Base-by-base conservation (phyloP, 2,329 filamentous ascomycete species). In the Apiospora aurea region DNA sequence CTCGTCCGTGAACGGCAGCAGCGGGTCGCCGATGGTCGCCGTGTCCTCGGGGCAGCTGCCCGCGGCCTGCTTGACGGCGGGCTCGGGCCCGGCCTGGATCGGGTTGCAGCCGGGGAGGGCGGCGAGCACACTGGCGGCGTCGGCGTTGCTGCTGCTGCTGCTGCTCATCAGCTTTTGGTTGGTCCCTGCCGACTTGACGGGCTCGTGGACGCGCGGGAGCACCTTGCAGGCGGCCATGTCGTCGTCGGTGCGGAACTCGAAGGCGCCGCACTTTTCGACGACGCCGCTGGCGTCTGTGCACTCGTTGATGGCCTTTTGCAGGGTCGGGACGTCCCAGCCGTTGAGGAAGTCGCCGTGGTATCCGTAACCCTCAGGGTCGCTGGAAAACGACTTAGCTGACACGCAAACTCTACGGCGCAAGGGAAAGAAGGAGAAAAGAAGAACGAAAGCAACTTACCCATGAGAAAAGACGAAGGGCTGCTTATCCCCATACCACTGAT, bases 341-440 rank as follows among this genome's bases (percentile, higher is more conserved):
- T 89, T 91, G 46, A 87, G 43, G 78, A 91, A 91, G 78, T 91
- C 88, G 64, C 84, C 87, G 77, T 90, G 88, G 76, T 86, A 86
- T 1, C 87, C 86, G 74, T 85, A 88, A 67, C 88, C 88, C 0
- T 86, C 88, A 77, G 75, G 71, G 64, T 80, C 79, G 26, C 79
- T 78, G 13, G 18, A 21, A 47, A 64, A 21, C 69, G 10, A 41
- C 51, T 70, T 67, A 26, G 57, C 16, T 11, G n/a, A n/a, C n/a
- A n/a, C n/a, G n/a, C n/a, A n/a, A n/a, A n/a, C n/a, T n/a, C n/a
- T n/a, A n/a, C n/a, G n/a, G n/a, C n/a, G n/a, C n/a, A n/a, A n/a
- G n/a, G n/a, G n/a, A n/a, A n/a, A n/a, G n/a, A n/a, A n/a, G n/a
- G n/a, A n/a, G n/a, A n/a, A n/a, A n/a, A n/a, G n/a, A 24, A 21